A percentile compares a stretch with the other conserved stretches of the same genome.
Evolutionary conservation across 202 grass and related monocot genomes (phyloP).

Genomic region (Setaria viridis): DNA sequence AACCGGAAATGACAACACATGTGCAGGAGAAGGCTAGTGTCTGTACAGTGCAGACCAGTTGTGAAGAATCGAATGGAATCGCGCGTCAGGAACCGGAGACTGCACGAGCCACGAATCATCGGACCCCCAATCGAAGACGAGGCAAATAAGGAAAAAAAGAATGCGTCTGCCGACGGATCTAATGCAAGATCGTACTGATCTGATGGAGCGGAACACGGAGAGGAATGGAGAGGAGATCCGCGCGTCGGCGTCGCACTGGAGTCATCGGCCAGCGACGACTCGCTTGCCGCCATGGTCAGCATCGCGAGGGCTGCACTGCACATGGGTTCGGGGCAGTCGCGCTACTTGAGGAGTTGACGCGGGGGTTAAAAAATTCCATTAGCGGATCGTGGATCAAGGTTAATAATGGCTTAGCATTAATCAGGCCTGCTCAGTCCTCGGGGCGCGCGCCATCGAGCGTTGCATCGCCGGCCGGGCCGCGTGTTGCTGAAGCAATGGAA

Average conservation of each 20-base stretch:
- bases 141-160: no score
- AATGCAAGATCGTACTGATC: no score
- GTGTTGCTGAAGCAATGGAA: slow-evolving; percentile 11
- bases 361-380: neutral
- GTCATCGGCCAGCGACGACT: no score
- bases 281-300: neutral
- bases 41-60: no score
- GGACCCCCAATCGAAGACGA: no score
- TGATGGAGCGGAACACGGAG: no score
- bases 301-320: slow-evolving; percentile 4
- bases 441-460: neutral
- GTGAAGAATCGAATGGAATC: no score
- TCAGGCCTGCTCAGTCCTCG: neutral
- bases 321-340: neutral
- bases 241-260: no score
- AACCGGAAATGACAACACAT: neutral
- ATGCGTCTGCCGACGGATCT: no score
- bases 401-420: slow-evolving; percentile 36
- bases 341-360: slow-evolving; percentile 38
- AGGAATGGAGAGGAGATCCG: no score
- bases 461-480: neutral
- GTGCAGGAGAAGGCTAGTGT: neutral
- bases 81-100: no score
- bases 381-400: neutral
- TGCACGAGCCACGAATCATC: no score